Evolutionary conservation across 495 filamentous ascomycete genomes (phyloP), one percentile per base, ranked within the genome.

Genomic region (Lophium mytilinum): DNA sequence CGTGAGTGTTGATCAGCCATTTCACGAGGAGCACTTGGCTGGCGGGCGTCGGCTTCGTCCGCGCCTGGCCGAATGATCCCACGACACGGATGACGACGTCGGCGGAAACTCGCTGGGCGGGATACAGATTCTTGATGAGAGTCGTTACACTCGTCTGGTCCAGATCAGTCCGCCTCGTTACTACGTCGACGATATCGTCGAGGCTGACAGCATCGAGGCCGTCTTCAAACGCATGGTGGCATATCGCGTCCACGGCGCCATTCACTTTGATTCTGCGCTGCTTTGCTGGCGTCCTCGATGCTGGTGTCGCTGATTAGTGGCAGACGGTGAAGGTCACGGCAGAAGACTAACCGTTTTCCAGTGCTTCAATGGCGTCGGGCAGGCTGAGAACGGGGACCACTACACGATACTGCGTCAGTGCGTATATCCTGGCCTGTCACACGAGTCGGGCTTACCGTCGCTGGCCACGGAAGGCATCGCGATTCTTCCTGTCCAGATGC

Each of bases 1-100:
- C 84, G 62, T 93, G 84, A 8, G 89, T 76, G 73, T 89, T 81
- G 30, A 90, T 76, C 45, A 95, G 74, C 90, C 90, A 96, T 74
- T 80, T 82, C 48, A 95, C 72, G 21, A 94, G 74, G 47, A 81
- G 72, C 34, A 78, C 78, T 67, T 86, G 90, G 4, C 83, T 83
- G 40, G 78, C 72, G n/a, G 81, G 76, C 12, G 83, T 82, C 15
- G 89, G 85, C 66, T 94, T 96, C 57, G 79, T 77, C 65, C 83
- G 81, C 63, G 87, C 89, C 62, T 88, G 83, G 10, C 90, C 90
- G 39, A 95, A 78, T 52, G 78, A 82, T 50, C 85, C 85, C 18
- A 94, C 78, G 19, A 92, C 67, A 56, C 79, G 84, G 17, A 86
- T 77, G 56, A 89, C 77, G 47, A 82, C 58, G 37, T 82, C 76